Evolutionary conservation across 805 yeast genomes (phyloP).

Genomic region (Naumovozyma dairenensis): DNA sequence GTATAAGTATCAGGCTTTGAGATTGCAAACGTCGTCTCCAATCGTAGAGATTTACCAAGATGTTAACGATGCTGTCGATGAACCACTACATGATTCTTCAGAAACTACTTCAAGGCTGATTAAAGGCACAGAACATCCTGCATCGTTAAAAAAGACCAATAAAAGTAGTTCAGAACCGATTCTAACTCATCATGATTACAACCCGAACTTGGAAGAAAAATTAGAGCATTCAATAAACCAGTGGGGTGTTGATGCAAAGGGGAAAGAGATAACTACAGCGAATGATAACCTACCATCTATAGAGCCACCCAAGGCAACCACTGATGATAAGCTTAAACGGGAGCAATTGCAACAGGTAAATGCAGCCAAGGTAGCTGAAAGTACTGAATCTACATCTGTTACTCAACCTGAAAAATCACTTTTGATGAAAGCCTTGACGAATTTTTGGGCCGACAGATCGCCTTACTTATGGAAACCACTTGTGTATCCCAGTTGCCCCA

Average conservation of each 20-base stretch:
- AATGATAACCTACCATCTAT: background rate
- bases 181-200: slow-evolving; percentile 8
- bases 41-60: slow-evolving; percentile 84
- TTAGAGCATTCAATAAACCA: slow-evolving; percentile 25
- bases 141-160: slow-evolving; percentile 1
- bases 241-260: slow-evolving; percentile 22
- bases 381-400: slow-evolving; percentile 23
- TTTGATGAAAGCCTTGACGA: slow-evolving; percentile 70
- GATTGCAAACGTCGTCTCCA: slow-evolving; percentile 69
- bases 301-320: slow-evolving; percentile 3
- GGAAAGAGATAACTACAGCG: slow-evolving; percentile 2
- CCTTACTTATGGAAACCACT: slow-evolving; percentile 92
- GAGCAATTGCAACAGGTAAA: slow-evolving; percentile 18
- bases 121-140: background rate
- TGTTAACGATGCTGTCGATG: slow-evolving; percentile 79
- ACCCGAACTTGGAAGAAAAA: slow-evolving; percentile 21
- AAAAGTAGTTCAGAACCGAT: slow-evolving; percentile 3
- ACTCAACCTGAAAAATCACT: slow-evolving; percentile 62
- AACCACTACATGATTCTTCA: slow-evolving; percentile 30
- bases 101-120: slow-evolving; percentile 8
- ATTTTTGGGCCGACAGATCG: slow-evolving; percentile 96
- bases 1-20: slow-evolving; percentile 55
- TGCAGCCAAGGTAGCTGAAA: slow-evolving; percentile 14
- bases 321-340: slow-evolving; percentile 4
- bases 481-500: slow-evolving; percentile 63